These are phyloP conservation scores for Spathaspora sp. DNA, from an alignment of 1,139 yeast genomes.

Conservation along the genomic window DNA sequence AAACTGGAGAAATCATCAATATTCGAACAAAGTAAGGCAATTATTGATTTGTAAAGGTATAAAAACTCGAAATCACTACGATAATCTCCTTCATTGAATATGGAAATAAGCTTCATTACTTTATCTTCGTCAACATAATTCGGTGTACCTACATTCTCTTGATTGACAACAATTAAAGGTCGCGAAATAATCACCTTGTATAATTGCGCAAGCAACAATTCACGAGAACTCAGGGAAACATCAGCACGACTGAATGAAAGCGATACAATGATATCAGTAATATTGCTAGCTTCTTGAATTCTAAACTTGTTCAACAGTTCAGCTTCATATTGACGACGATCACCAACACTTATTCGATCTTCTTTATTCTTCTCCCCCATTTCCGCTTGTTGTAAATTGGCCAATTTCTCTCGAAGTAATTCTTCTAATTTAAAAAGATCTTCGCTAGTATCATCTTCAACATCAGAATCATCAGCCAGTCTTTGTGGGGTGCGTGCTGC, in stretches of 20 bases:
- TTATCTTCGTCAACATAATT: slow-evolving; percentile 37
- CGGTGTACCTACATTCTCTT: slow-evolving; percentile 32
- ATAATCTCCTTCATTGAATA: slow-evolving; percentile 33
- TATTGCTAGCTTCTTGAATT: slow-evolving; percentile 37
- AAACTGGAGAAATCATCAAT: slow-evolving; percentile 53
- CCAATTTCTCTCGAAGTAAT: slow-evolving; percentile 37
- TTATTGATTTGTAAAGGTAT: slow-evolving; percentile 40
- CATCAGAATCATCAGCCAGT: slow-evolving; percentile 29
- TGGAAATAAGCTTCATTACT: slow-evolving; percentile 33
- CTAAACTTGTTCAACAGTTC: slow-evolving; percentile 32
- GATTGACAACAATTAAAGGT: slow-evolving; percentile 41
- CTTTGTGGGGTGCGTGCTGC: slow-evolving; percentile 41
- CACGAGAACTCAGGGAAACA: slow-evolving; percentile 51
- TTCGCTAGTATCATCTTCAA: slow-evolving; percentile 44
- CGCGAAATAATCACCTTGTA: slow-evolving; percentile 47
- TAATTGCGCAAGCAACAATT: slow-evolving; percentile 50
- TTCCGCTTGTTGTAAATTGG: slow-evolving; percentile 27
- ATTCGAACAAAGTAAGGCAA: slow-evolving; percentile 47
- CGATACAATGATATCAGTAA: slow-evolving; percentile 41
- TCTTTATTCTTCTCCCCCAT: slow-evolving; percentile 15
- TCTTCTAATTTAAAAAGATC: slow-evolving; percentile 43
- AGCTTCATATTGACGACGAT: slow-evolving; percentile 33
- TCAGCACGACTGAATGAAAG: slow-evolving; percentile 42
- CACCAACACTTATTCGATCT: slow-evolving; percentile 18
- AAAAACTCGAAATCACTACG: slow-evolving; percentile 46